These are phyloP conservation scores for Penicillium paxilli DNA, from an alignment of 495 filamentous ascomycete genomes.

Conservation along the genomic window DNA sequence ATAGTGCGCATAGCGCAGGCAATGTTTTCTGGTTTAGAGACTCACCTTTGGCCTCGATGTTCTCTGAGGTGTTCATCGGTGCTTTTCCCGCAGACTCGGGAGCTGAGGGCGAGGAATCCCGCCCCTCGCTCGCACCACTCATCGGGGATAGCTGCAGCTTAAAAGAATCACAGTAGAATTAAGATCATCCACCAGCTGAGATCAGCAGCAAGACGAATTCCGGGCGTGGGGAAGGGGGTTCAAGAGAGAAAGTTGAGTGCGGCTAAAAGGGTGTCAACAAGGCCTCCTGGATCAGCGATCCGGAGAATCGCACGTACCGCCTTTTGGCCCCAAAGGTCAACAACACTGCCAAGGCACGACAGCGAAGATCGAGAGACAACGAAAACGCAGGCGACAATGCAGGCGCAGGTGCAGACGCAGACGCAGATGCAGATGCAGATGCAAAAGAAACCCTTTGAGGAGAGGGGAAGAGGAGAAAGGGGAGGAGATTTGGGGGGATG, in stretches of 20 bases:
- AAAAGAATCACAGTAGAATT: conserved; percentile 8
- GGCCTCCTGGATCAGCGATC: conserved; percentile 42
- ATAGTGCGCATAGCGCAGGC: not conserved
- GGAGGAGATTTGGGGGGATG: conserved; percentile 26
- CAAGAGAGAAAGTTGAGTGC: conserved; percentile 16
- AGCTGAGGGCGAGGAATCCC: conserved; percentile 32
- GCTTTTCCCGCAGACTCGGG: conserved; percentile 33
- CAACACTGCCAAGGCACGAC: not conserved
- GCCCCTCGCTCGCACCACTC: conserved; percentile 39
- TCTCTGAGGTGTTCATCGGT: conserved; percentile 38
- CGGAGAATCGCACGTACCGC: conserved; percentile 24
- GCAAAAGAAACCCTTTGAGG: not conserved
- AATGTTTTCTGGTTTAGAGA: not conserved
- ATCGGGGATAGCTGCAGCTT: conserved; percentile 31
- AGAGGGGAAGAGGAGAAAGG: conserved; percentile 8
- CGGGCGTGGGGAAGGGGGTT: not conserved
- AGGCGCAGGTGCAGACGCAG: conserved; percentile 11
- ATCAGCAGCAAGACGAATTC: conserved; percentile 6
- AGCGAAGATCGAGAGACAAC: not conserved
- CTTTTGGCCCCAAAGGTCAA: conserved; percentile 24
- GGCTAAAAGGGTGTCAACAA: conserved; percentile 29
- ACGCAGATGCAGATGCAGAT: conserved; percentile 13
- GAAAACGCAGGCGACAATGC: conserved; percentile 5
- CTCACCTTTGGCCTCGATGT: conserved; percentile 23
- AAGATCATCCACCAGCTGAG: conserved; percentile 3